phyloP scores from a whole-genome alignment of 805 yeast genomes.

The Lipomyces yamanashiensis region DNA sequence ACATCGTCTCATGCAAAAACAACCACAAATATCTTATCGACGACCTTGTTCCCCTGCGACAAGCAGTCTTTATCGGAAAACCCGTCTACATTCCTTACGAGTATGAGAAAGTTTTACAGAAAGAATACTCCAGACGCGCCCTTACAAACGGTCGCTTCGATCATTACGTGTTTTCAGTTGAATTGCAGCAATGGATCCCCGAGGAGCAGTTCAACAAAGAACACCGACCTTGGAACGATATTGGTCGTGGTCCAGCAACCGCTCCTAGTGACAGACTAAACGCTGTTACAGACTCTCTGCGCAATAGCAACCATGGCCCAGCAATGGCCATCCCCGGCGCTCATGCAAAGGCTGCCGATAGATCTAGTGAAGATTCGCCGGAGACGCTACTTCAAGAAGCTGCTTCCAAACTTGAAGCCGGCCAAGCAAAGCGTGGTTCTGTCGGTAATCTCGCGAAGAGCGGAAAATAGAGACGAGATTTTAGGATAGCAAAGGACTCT shows the following conservation, averaged over 20 bases:
- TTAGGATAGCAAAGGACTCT: conserved; percentile 2
- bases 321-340: conserved; percentile 3
- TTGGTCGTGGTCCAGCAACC: conserved; percentile 19
- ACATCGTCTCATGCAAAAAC: conserved; percentile 55
- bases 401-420: background rate
- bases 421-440: background rate
- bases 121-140: conserved; percentile 47
- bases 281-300: conserved; percentile 1
- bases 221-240: conserved; percentile 20
- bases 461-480: conserved; percentile 1
- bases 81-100: conserved; percentile 53
- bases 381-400: background rate
- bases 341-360: background rate
- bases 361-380: background rate
- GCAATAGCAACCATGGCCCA: background rate
- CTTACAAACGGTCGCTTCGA: conserved; percentile 24
- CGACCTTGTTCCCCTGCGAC: conserved; percentile 58
- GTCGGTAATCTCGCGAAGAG: background rate
- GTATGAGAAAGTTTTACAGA: conserved; percentile 45
- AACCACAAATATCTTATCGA: conserved; percentile 57
- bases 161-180: conserved; percentile 20
- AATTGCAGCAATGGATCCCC: conserved; percentile 30
- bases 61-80: conserved; percentile 64
- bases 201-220: conserved; percentile 15
- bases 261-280: conserved; percentile 11